Percentiles rank a stretch among this genome's conserved stretches.
Conservation (phyloP, 192 early-diverging fungal species). For the Coemansia erecta region DNA sequence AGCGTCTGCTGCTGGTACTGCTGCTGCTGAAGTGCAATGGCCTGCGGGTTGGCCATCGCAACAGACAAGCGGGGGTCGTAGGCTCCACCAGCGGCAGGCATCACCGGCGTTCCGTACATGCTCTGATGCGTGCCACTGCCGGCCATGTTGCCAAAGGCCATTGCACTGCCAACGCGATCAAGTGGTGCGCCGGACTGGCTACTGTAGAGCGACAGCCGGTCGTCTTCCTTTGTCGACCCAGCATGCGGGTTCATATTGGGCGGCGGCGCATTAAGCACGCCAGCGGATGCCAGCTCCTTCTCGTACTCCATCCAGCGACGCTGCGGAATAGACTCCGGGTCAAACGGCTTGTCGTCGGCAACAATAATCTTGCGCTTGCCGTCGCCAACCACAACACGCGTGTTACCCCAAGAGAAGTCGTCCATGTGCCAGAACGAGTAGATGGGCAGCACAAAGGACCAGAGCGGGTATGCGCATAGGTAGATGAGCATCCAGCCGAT, state of each 20-base stretch:
- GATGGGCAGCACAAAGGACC: slow-evolving; percentile 85
- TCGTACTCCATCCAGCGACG: slow-evolving; percentile 90
- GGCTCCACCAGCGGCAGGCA: not conserved
- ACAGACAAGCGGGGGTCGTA: slow-evolving; percentile 41
- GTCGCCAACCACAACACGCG: slow-evolving; percentile 75
- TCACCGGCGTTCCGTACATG: slow-evolving; percentile 28
- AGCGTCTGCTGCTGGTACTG: slow-evolving; percentile 17
- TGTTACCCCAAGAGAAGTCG: slow-evolving; percentile 98
- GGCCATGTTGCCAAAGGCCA: slow-evolving; percentile 34
- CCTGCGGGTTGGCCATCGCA: slow-evolving; percentile 45
- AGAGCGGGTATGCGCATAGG: slow-evolving; percentile 84
- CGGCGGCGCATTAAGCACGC: slow-evolving; percentile 36
- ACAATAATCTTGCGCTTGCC: slow-evolving; percentile 64
- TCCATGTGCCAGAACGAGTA: slow-evolving; percentile 99
- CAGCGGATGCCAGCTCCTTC: slow-evolving; percentile 63
- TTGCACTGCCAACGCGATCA: slow-evolving; percentile 40
- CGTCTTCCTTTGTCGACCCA: slow-evolving; percentile 31
- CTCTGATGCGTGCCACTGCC: slow-evolving; percentile 14
- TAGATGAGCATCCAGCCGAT: slow-evolving; percentile 86
- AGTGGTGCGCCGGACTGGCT: slow-evolving; percentile 32
- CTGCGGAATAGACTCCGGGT: slow-evolving; percentile 82
- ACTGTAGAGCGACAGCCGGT: slow-evolving; percentile 28
- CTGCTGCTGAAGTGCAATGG: slow-evolving; percentile 31
- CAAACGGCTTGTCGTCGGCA: slow-evolving; percentile 76
- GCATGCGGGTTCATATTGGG: slow-evolving; percentile 43